These are phyloP conservation scores for Coemansia biformis DNA, from an alignment of 192 early-diverging fungal genomes.

Conservation along the genomic window DNA sequence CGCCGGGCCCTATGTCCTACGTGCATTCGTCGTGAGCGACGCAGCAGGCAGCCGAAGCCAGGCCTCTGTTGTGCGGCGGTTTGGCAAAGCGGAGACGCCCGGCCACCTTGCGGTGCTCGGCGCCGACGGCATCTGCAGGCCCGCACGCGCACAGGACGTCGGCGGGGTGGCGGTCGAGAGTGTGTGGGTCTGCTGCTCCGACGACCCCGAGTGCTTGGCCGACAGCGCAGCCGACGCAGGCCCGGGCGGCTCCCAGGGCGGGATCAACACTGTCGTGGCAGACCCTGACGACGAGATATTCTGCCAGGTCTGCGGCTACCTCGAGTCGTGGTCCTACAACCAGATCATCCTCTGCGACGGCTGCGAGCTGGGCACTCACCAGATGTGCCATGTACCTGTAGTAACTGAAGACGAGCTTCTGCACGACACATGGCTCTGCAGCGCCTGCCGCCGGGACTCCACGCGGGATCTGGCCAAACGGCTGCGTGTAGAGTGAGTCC, in stretches of 20 bases:
- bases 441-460: slow-evolving; percentile 25
- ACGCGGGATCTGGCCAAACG: slow-evolving; percentile 4
- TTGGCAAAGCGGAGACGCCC: slow-evolving; percentile 14
- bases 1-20: slow-evolving; percentile 16
- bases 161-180: slow-evolving; percentile 29
- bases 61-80: slow-evolving; percentile 27
- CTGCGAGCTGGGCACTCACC: slow-evolving; percentile 46
- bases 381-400: slow-evolving; percentile 41
- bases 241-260: background rate
- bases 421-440: slow-evolving; percentile 43
- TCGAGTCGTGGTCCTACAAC: slow-evolving; percentile 37
- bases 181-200: slow-evolving; percentile 42
- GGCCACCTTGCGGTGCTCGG: slow-evolving; percentile 29
- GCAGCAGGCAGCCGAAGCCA: background rate
- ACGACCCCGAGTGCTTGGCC: slow-evolving; percentile 26
- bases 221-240: background rate
- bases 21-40: slow-evolving; percentile 21
- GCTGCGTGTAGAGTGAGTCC: slow-evolving; percentile 9
- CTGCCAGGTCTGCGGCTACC: slow-evolving; percentile 21
- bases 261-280: slow-evolving; percentile 35
- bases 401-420: slow-evolving; percentile 39
- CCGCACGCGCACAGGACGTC: slow-evolving; percentile 20
- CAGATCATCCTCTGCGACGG: slow-evolving; percentile 48
- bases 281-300: slow-evolving; percentile 48
- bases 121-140: slow-evolving; percentile 19